Evolutionary conservation across 2,329 filamentous ascomycete species (phyloP), one percentile per base, ranked within the genome.

Genomic region (Claviceps pazoutovae): DNA sequence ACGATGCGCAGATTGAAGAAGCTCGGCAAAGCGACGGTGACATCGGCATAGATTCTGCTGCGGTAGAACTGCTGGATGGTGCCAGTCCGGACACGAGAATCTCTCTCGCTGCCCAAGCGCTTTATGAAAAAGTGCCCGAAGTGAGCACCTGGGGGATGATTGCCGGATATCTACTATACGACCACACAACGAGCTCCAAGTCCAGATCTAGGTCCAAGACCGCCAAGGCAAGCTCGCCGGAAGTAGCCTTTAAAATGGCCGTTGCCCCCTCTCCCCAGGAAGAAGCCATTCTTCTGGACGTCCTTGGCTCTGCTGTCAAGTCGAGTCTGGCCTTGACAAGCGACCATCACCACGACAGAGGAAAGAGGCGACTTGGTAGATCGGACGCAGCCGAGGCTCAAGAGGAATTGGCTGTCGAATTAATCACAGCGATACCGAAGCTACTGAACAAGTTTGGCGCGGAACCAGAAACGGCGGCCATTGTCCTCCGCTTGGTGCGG

Each of bases 391-490:
- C 74, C 5, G 86, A 90, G 54, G 76, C 82, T 26, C 84, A 88
- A 56, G 89, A 95, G 60, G 82, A 85, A 48, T 83, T 86, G 38
- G 88, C 88, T 2, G 75, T 89, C 47, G 81, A 84, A 58, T 75
- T 98, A 39, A 87, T 88, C 8, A 74, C 78, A 39, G 74, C 86
- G 14, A 91, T 97, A 51, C 93, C 93, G 0, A 83, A 81, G 56
- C 78, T 98, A 2, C 73, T 98, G 49, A 95, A 85, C 68, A 97
- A 96, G 63, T 98, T 89, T 60, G 91, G 93, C 5, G 87, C 90
- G n/a, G 79, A 86, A 30, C 86, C 93, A 16, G 83, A 86, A 60
- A 90, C 91, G 23, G 89, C 90, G 1, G 86, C 88, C 9, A 81
- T 86, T 23, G 89, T 96, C 46, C 75, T 98, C 23, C 82, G 88